phyloP scores from a whole-genome alignment of 345 rosid species.

The Gossypium anomalum region DNA sequence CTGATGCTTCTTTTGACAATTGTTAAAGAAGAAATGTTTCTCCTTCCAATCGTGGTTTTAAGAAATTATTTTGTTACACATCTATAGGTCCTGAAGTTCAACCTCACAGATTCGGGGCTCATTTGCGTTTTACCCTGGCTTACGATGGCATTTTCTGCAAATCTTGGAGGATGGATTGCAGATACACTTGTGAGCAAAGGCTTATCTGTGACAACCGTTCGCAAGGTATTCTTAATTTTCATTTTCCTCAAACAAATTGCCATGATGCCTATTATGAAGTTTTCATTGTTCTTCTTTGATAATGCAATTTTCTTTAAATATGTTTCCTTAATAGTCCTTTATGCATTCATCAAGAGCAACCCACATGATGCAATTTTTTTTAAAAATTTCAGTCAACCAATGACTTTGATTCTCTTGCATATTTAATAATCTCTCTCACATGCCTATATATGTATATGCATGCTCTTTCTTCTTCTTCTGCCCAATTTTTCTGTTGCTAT shows the following conservation, averaged over 20 bases:
- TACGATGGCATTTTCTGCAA: slow-evolving; percentile 93
- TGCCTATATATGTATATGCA: neutral
- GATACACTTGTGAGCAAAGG: slow-evolving; percentile 90
- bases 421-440: neutral
- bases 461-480: neutral
- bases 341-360: neutral
- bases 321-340: neutral
- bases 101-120: slow-evolving; percentile 85
- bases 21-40: neutral
- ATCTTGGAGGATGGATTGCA: slow-evolving; percentile 93
- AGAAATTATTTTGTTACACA: neutral
- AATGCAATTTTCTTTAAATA: neutral
- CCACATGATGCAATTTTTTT: neutral
- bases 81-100: slow-evolving; percentile 76
- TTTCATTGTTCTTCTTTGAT: neutral
- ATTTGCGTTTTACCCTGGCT: slow-evolving; percentile 86
- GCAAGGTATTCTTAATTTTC: slow-evolving; percentile 55
- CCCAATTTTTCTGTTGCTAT: neutral
- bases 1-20: slow-evolving; percentile 6
- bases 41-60: slow-evolving; percentile 4
- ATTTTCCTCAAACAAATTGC: neutral
- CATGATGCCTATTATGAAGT: neutral
- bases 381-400: neutral
- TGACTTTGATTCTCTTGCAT: neutral
- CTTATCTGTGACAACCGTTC: slow-evolving; percentile 68